These are phyloP conservation scores for Sporobolomyces pararoseus DNA, from an alignment of 768 basidiomycete genomes.

Conservation along the genomic window DNA sequence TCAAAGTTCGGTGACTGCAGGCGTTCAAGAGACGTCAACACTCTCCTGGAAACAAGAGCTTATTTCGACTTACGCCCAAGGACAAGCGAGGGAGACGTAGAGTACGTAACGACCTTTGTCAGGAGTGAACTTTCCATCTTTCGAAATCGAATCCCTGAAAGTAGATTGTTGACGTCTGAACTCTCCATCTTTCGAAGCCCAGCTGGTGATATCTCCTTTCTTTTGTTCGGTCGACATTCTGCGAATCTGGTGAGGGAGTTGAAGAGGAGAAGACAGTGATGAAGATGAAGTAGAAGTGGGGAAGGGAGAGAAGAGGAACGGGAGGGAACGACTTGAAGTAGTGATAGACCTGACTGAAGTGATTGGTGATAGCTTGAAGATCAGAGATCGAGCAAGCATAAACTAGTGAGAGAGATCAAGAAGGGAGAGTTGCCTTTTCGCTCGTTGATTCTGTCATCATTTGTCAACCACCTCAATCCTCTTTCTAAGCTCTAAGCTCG, in stretches of 20 bases:
- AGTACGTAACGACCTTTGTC: constrained; percentile 86
- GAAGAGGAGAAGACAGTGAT: not conserved
- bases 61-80: constrained; percentile 64
- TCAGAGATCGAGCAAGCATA: not conserved
- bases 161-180: constrained; percentile 60
- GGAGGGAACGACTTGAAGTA: not conserved
- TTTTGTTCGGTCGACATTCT: constrained; percentile 11
- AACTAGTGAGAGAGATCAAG: not conserved
- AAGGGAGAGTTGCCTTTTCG: not conserved
- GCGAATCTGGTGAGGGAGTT: not conserved
- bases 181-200: constrained; percentile 60
- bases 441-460: constrained; percentile 1
- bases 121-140: constrained; percentile 63
- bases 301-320: not conserved
- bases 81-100: constrained; percentile 82
- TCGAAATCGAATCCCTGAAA: constrained; percentile 60
- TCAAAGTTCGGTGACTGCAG: constrained; percentile 66
- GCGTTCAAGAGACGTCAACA: not conserved
- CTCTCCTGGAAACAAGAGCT: not conserved
- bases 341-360: not conserved
- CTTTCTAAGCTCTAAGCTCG: not conserved
- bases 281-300: not conserved
- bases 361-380: not conserved
- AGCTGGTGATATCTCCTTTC: constrained; percentile 41
- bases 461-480: not conserved